Base-by-base conservation (phyloP, 176 grass and related monocot species). In the Bolboschoenus planiculmis region DNA sequence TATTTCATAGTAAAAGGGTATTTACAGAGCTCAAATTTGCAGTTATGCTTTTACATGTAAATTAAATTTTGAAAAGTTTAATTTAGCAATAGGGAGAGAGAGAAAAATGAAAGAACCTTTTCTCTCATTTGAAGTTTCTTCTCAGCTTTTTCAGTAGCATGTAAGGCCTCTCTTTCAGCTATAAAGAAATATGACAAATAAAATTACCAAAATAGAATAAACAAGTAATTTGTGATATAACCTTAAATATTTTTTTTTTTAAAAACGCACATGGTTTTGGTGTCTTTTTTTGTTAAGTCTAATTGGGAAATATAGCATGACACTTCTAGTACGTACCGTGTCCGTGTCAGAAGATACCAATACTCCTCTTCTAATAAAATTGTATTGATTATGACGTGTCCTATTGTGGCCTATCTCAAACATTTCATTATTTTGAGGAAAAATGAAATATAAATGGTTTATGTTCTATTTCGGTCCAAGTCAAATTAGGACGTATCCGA, bases 101-200 rank as follows among this genome's bases (percentile, higher is more conserved):
- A 21, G 7, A 61, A 54, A 53, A 16, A 56, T 56, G 3, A n/a
- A 29, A 26, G 53, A 68, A 87, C 94, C 88, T 95, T 91, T 18
- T 99, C 93, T 89, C 88, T 93, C 86, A 90, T 15, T 58, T 91
- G 93, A 87, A 83, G 81, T 87, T 91, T 99, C 83, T 85, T 90
- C 80, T 93, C 91, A 42, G 92, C 89, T 80, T 91, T 99, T 86
- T 93, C 89, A n/a, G 80, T 65, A 6, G 89, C 89, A 80, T 88
- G 92, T n/a, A 92, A 80, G 9, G 91, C 90, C 9, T 99, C 96
- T 89, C 94, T 95, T 80, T 95, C 91, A 35, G 91, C 92, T 97
- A 64, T 31, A 47, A 85, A 50, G 31, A 37, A 78, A 3, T 23
- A 4, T 24, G 58, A 14, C 26, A 61, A 9, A 56, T 21, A 56